A percentile compares a stretch with the other conserved stretches of the same genome.
These are phyloP conservation scores for Boechera retrofracta DNA, from an alignment of 345 rosid species.

Conservation along the genomic window DNA sequence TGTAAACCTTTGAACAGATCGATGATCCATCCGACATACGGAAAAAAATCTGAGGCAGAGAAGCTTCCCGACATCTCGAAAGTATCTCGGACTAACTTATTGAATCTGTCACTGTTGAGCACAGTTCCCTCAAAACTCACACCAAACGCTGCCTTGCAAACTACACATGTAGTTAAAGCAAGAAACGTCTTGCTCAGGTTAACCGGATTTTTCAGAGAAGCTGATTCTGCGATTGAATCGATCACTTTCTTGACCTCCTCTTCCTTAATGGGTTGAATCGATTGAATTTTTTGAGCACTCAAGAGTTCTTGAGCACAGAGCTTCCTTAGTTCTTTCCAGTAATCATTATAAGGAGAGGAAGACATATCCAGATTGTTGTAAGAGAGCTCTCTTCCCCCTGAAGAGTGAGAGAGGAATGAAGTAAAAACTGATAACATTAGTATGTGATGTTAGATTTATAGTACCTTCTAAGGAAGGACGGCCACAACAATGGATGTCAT, in stretches of 20 bases:
- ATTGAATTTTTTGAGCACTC: slow-evolving; percentile 37
- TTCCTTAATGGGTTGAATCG: slow-evolving; percentile 46
- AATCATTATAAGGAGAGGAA: slow-evolving; percentile 45
- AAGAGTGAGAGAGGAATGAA: background rate
- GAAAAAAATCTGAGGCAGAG: slow-evolving; percentile 50
- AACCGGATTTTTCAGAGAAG: slow-evolving; percentile 6
- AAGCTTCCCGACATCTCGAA: slow-evolving; percentile 41
- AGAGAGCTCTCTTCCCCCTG: slow-evolving; percentile 45
- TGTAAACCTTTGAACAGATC: slow-evolving; percentile 48
- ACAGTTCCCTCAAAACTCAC: slow-evolving; percentile 44
- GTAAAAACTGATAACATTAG: background rate
- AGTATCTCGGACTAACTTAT: slow-evolving; percentile 40
- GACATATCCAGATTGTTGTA: slow-evolving; percentile 49
- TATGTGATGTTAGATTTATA: background rate
- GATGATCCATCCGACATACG: slow-evolving; percentile 44
- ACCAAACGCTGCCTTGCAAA: slow-evolving; percentile 49
- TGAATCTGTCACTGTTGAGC: slow-evolving; percentile 36
- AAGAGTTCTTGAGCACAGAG: slow-evolving; percentile 48
- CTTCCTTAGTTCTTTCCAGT: slow-evolving; percentile 54
- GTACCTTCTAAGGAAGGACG: slow-evolving; percentile 8
- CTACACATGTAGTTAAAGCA: slow-evolving; percentile 35
- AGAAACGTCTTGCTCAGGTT: slow-evolving; percentile 38
- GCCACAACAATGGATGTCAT: slow-evolving; percentile 28
- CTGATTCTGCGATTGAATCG: slow-evolving; percentile 30
- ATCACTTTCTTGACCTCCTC: slow-evolving; percentile 48